Evolutionary conservation across 495 filamentous ascomycete genomes (phyloP), one percentile per base, ranked within the genome.

Genomic region (Sordaria brevicollis): DNA sequence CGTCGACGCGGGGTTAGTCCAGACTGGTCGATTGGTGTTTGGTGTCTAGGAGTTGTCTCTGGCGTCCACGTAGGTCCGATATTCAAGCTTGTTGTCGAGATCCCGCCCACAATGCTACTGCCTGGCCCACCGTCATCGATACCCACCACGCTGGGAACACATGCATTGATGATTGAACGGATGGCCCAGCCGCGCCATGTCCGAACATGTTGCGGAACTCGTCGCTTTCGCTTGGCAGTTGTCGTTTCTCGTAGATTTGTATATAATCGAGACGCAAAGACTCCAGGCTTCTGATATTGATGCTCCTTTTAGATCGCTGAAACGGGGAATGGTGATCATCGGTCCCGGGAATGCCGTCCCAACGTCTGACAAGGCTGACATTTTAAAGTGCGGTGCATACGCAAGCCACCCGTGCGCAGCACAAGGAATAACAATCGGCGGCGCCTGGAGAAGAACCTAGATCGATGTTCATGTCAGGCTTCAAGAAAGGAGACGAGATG

Each of bases 321-420:
- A 57, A 57, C 10, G 21, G 21, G 10, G 49, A 57, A 57, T 29
- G 3, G 21, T 57, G 49, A 57, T 57, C 49, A 57, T 57, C 49
- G 21, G 25, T 57, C 34, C 66, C 66, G 35, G 31, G 33, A 21
- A 37, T 67, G 66, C 25, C 35, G 66, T 11, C 15, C 15, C 11
- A 38, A 38, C 10, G 66, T 21, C 19, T 41, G 35, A 67, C 66
- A 38, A 67, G 35, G 21, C 35, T 38, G 31, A 38, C 66, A 25
- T 37, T 5, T 36, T 29, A 38, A 21, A 66, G 49, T 29, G 49
- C 66, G 19, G 6, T 72, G 75, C 74, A 79, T 75, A 74, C 77
- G 76, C 73, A 77, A 79, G 69, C 72, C 76, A 71, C 69, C 68
- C 54, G 73, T n/a, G n/a, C 71, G 73, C 75, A 67, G 70, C 66